Conservation (phyloP, 2,329 filamentous ascomycete genomes). For the Stromatinia cepivora region DNA sequence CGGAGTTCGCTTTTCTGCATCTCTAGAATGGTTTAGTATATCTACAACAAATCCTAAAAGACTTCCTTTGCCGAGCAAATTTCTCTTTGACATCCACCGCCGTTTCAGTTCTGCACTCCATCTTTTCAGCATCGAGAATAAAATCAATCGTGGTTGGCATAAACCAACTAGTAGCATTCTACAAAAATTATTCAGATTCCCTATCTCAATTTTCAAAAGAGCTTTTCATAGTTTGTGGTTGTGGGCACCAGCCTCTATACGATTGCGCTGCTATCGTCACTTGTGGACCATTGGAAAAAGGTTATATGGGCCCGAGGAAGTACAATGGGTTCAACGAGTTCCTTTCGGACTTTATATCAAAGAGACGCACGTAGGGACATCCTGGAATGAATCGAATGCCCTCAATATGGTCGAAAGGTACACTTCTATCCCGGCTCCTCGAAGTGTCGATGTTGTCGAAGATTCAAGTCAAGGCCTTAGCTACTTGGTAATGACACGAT, state of each 20-base stretch:
- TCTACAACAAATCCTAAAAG: neutral
- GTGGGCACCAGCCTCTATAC: neutral
- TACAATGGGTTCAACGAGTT: conserved; percentile 1
- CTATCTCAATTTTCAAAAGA: neutral
- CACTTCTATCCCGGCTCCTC: neutral
- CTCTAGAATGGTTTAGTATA: neutral
- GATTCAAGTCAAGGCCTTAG: neutral
- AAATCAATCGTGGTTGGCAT: neutral
- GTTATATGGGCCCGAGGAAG: neutral
- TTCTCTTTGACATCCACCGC: neutral
- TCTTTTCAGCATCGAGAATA: conserved; percentile 3
- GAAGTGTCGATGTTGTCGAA: neutral
- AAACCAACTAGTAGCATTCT: neutral
- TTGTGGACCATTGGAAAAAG: neutral
- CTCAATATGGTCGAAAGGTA: conserved; percentile 2
- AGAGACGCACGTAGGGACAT: neutral
- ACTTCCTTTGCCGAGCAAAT: conserved; percentile 5
- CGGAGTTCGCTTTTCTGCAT: neutral
- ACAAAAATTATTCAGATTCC: neutral
- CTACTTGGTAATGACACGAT: neutral
- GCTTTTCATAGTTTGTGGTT: neutral
- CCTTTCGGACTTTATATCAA: neutral
- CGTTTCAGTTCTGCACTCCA: neutral
- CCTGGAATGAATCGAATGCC: conserved; percentile 2
- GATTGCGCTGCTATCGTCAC: neutral